Evolutionary conservation across 2,329 filamentous ascomycete species (phyloP), one percentile per base, ranked within the genome.

Genomic region (Diplocarpon mali): DNA sequence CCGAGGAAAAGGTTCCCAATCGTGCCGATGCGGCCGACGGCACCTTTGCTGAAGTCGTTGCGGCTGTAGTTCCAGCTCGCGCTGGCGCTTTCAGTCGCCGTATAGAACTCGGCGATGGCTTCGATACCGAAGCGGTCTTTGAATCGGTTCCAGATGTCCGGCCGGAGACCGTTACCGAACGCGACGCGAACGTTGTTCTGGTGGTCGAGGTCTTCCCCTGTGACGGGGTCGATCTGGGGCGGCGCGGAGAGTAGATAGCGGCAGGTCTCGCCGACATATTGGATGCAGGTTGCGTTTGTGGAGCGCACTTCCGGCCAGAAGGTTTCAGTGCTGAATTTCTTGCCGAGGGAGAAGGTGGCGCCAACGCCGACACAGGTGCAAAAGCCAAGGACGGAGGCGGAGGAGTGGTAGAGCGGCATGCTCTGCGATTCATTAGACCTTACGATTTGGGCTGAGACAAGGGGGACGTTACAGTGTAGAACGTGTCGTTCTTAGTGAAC

Each of bases 331-430:
- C 83, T 88, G 67, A 94, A 93, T 56, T 82, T 85, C 54, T 76
- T 78, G 38, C 84, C 83, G 13, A 94, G 65, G 20, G 84, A 75
- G 41, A 89, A 67, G 0, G 86, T 84, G 31, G 71, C 73, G 35
- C 80, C 82, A 1, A 66, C 64, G 43, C 72, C 62, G 28, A 92
- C 62, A 17, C 75, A 72, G 38, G 76, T 69, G 38, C 72, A 63
- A 46, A 89, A 75, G 17, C 81, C 85, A 35, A 94, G 70, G 6
- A 92, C 55, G 4, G 76, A 68, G 11, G 84, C 88, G 0, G 87
- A 86, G 34, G 83, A 82, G 66, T 95, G 88, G 60, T 95, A 94
- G 6, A 95, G 70, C 0, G 88, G 88, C 85, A 95, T 93, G 45
- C 81, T 81, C 80, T 85, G 37, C 16, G n/a, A 40, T 16, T 20